Base-by-base conservation (phyloP, 225 moss, liverwort and hornwort genomes). In the Anthoceros angustus region DNA sequence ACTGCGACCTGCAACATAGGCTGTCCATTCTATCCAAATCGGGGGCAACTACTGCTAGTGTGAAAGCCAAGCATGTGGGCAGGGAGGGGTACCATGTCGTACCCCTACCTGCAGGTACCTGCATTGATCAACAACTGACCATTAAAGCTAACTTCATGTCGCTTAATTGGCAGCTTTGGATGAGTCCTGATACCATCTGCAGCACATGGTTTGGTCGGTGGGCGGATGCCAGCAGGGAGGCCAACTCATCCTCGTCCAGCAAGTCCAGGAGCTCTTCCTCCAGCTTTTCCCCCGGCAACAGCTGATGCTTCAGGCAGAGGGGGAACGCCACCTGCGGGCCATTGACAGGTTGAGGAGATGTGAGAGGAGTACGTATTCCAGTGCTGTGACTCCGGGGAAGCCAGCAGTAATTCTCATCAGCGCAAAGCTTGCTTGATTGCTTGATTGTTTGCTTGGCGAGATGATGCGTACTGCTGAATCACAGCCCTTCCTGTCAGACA, bases 171-270 rank as follows among this genome's bases (percentile, higher is more conserved):
- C 87, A 90, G 66, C 55, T 82, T 63, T 84, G 70, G 15, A 90
- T 68, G 14, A 86, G 71, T 71, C 90, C 82, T 5, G 90, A 88
- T 73, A 90, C 82, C 20, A 78, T 68, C 72, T 90, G 94, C 65
- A 90, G 74, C 61, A 86, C 72, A 11, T 79, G 85, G 63, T 83
- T 86, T 23, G 86, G 84, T 25, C 63, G 75, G 63, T 90, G 93
- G 32, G 66, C 21, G 40, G 77, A 67, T 20, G 70, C 67, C 64
- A 82, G 41, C 60, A 85, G 42, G 15, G 25, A 72, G 41, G 78
- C 75, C 18, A 94, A 41, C 25, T 88, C 86, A 60, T 69, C 66
- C 9, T 67, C 49, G 41, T 85, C 72, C n/a, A 90, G 65, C 64
- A 85, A 46, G 23, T 23, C 18, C 18, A 23, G 7, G n/a, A 55